A percentile compares a stretch with the other conserved stretches of the same genome.
phyloP scores from a whole-genome alignment of 192 early-diverging fungal genomes.

The Backusella circina region DNA sequence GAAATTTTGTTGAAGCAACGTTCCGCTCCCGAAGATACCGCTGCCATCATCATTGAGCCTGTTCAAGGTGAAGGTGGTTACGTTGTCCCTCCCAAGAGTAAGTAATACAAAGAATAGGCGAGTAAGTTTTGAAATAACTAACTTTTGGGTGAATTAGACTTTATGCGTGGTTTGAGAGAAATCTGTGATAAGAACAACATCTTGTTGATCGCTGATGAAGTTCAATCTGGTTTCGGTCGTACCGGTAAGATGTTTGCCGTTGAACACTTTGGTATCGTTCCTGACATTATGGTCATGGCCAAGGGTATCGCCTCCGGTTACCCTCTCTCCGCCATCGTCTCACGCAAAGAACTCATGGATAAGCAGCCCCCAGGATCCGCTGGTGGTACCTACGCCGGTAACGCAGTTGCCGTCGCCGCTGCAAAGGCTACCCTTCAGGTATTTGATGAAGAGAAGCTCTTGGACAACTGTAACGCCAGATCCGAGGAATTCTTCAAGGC shows the following conservation, averaged over 20 bases:
- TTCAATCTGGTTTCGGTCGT: slow-evolving; percentile 38
- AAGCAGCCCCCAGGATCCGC: slow-evolving; percentile 30
- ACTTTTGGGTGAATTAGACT: not conserved
- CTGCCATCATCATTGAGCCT: slow-evolving; percentile 39
- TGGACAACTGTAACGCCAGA: slow-evolving; percentile 32
- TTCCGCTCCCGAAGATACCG: slow-evolving; percentile 32
- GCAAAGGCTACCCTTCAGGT: slow-evolving; percentile 34
- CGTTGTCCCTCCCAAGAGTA: slow-evolving; percentile 31
- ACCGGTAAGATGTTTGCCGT: slow-evolving; percentile 41
- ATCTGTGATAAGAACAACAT: slow-evolving; percentile 36
- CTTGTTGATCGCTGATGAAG: slow-evolving; percentile 38
- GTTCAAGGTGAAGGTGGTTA: slow-evolving; percentile 42
- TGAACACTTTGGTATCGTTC: slow-evolving; percentile 29
- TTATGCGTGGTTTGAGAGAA: slow-evolving; percentile 18
- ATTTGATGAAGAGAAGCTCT: slow-evolving; percentile 33
- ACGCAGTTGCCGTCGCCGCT: slow-evolving; percentile 35
- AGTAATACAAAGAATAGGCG: not conserved
- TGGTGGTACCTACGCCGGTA: slow-evolving; percentile 37
- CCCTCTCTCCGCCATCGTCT: slow-evolving; percentile 37
- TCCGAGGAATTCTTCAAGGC: slow-evolving; percentile 27
- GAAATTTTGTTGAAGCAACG: slow-evolving; percentile 35
- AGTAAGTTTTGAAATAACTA: not conserved
- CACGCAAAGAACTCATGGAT: slow-evolving; percentile 35
- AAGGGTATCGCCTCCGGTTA: slow-evolving; percentile 41
- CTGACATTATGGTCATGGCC: slow-evolving; percentile 41